Base-by-base conservation (phyloP, 805 yeast species). In the Ascoidea rubescens region DNA sequence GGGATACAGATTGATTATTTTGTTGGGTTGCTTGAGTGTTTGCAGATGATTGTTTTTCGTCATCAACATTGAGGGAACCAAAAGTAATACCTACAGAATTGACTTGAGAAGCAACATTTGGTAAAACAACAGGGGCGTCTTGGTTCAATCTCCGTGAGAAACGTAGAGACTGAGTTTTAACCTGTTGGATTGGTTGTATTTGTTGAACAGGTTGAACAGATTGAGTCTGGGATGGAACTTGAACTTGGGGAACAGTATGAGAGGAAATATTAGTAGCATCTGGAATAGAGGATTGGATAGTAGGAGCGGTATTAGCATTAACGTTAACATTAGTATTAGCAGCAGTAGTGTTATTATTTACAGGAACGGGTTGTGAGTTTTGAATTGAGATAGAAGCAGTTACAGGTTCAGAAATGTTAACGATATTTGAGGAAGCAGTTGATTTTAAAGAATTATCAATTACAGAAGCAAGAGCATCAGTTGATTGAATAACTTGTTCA, bases 71-170 rank as follows among this genome's bases (percentile, higher is more conserved):
- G 3, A 21, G 28, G 10, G 83, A 77, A 53, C 87, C 87, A 59
- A 81, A 80, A 42, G 83, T 79, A 46, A 81, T 80, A 56, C 80
- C 82, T 32, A 77, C 75, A 53, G 74, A 69, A 45, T 57, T 58
- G 21, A 58, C 53, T 56, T 62, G 64, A 42, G 58, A 51, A 48
- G 75, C 69, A 45, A 74, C 66, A 47, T 70, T 68, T 56, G 86
- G 86, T 62, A 81, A 74, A 37, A 80, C 70, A 52, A 71, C 77
- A 37, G 77, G 69, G 14, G 67, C 71, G 37, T 71, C 72, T 62
- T 70, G 74, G 55, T 68, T 64, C 51, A 68, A 57, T 53, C 66
- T 61, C 51, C 71, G 66, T 57, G 67, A 66, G 56, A 60, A 59
- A 10, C 60, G 50, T 30, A 46, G 43, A 42, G 48, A 42, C 6